Conservation (phyloP, 1,284 basidiomycete genomes). For the Tetrapyrgos nigripes region DNA sequence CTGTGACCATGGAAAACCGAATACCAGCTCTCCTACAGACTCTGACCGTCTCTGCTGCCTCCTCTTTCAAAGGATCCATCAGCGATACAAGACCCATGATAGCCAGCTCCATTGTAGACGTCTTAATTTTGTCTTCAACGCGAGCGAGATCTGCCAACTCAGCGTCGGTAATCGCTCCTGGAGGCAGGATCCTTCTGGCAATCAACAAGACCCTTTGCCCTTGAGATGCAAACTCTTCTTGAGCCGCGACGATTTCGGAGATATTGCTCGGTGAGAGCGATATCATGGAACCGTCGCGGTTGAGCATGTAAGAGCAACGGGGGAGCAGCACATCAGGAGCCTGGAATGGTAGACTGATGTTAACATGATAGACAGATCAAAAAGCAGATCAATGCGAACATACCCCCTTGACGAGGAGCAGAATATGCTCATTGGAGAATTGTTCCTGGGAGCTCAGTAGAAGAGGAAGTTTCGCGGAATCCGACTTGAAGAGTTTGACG, state of each 20-base stretch:
- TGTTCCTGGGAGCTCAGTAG: too few species aligned
- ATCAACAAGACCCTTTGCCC: conserved; percentile 66
- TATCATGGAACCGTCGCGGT: too few species aligned
- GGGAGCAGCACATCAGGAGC: too few species aligned
- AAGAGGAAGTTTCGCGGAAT: too few species aligned
- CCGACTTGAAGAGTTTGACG: too few species aligned
- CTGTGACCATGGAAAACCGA: conserved; percentile 76
- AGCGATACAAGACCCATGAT: conserved; percentile 70
- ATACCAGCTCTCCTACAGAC: conserved; percentile 64
- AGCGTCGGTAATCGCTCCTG: conserved; percentile 32
- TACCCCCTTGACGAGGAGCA: too few species aligned
- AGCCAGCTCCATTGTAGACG: conserved; percentile 49
- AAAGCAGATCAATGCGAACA: too few species aligned
- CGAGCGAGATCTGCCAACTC: conserved; percentile 38
- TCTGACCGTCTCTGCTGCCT: conserved; percentile 60
- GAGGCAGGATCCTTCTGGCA: conserved; percentile 42
- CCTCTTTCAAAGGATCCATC: conserved; percentile 66
- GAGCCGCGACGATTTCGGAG: conserved; percentile 43
- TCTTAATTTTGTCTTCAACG: conserved; percentile 44
- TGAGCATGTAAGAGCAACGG: too few species aligned
- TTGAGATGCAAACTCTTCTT: conserved; percentile 57
- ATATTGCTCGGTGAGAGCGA: conserved; percentile 30
- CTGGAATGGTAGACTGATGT: too few species aligned
- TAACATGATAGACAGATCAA: too few species aligned
- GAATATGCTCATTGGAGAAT: too few species aligned